Percentiles rank a stretch among this genome's conserved stretches.
Conservation (phyloP, 352 stramenopile genomes). For the Globisporangium cylindrosporum region DNA sequence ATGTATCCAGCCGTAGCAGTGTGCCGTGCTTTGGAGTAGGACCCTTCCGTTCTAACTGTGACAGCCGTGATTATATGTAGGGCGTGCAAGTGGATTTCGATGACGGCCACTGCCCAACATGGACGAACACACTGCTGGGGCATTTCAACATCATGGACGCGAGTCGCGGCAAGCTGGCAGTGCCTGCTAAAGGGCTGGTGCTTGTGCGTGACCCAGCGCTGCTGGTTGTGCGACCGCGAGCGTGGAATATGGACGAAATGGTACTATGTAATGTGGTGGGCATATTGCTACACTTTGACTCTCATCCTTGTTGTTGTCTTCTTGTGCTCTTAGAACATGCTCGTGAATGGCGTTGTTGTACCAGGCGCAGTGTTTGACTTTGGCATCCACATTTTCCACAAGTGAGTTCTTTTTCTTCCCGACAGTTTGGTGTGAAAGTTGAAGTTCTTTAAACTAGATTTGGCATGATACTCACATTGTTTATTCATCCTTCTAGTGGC, state of each 20-base stretch:
- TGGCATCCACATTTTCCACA: constrained; percentile 95
- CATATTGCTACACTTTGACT: neutral
- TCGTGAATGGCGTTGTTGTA: constrained; percentile 86
- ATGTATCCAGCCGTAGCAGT: constrained; percentile 17
- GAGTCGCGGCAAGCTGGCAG: constrained; percentile 51
- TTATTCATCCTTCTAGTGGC: constrained; percentile 32
- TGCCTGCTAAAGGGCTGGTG: constrained; percentile 22
- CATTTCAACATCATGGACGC: constrained; percentile 93
- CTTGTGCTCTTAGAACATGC: constrained; percentile 62
- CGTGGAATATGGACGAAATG: constrained; percentile 95
- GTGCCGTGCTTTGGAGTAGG: neutral
- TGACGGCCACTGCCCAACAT: constrained; percentile 87
- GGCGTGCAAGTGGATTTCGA: constrained; percentile 80
- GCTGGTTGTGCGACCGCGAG: constrained; percentile 90
- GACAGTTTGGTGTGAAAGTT: neutral
- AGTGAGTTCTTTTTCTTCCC: constrained; percentile 34
- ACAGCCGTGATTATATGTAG: constrained; percentile 10
- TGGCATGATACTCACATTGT: neutral
- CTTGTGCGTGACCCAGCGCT: constrained; percentile 51
- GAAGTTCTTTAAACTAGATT: neutral
- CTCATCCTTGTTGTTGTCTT: neutral
- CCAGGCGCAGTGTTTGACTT: constrained; percentile 94
- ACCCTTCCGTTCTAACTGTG: neutral
- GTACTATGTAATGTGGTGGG: constrained; percentile 23
- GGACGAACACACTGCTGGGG: constrained; percentile 89